Evolutionary conservation across 164 flowering plant genomes (phyloP).

Genomic region (Stephania yunnanensis): DNA sequence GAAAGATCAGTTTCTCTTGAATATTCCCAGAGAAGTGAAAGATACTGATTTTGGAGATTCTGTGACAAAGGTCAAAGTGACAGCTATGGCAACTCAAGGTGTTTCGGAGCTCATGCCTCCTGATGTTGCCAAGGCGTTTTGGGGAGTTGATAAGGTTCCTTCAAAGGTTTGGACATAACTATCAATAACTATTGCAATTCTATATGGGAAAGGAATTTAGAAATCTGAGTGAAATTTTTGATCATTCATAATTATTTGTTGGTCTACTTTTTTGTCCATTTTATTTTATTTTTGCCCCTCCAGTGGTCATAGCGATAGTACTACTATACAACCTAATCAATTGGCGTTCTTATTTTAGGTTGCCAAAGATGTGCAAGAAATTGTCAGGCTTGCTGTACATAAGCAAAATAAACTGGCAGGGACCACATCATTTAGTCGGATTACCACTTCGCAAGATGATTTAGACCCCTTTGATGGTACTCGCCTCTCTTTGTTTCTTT

Average conservation of each 20-base stretch:
- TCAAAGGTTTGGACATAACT: slow-evolving; percentile 51
- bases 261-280: neutral
- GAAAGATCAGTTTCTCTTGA: slow-evolving; percentile 69
- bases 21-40: slow-evolving; percentile 45
- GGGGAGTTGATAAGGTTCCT: slow-evolving; percentile 60
- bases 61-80: slow-evolving; percentile 48
- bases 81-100: slow-evolving; percentile 64
- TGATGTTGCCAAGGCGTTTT: slow-evolving; percentile 87
- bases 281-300: neutral
- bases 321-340: slow-evolving; percentile 3
- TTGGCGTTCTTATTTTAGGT: slow-evolving; percentile 34
- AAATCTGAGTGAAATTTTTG: neutral
- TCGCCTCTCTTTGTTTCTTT: slow-evolving; percentile 8
- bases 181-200: neutral
- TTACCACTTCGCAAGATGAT: slow-evolving; percentile 43
- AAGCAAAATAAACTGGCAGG: slow-evolving; percentile 55
- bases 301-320: neutral
- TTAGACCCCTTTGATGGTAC: slow-evolving; percentile 89
- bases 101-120: slow-evolving; percentile 86
- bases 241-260: neutral
- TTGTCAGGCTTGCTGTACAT: slow-evolving; percentile 74
- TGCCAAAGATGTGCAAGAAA: slow-evolving; percentile 72
- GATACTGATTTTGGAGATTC: slow-evolving; percentile 35
- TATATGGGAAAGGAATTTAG: neutral
- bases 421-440: slow-evolving; percentile 62